A percentile compares a stretch with the other conserved stretches of the same genome.
Evolutionary conservation across 768 basidiomycete species (phyloP).

Genomic region (Lentinula sp.): DNA sequence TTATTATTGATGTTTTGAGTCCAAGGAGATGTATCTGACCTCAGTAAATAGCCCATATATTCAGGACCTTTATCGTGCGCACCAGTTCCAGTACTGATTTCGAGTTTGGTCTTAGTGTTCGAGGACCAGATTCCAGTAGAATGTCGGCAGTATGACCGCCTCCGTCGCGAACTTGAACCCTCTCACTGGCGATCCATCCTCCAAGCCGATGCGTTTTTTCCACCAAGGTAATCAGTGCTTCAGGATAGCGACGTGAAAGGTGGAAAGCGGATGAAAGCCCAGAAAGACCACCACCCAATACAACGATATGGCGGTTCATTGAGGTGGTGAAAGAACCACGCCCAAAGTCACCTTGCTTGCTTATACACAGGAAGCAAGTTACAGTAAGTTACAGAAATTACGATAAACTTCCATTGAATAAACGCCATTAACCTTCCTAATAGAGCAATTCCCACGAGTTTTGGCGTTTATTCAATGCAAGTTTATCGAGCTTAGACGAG

Average conservation of each 20-base stretch:
- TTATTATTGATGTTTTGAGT: slow-evolving; percentile 55
- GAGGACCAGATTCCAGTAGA: slow-evolving; percentile 79
- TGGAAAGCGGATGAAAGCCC: slow-evolving; percentile 82
- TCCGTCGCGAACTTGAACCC: slow-evolving; percentile 33
- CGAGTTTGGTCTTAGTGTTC: slow-evolving; percentile 78
- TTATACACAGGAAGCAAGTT: too few relatives aligned
- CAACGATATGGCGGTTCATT: slow-evolving; percentile 36
- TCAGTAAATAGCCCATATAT: slow-evolving; percentile 6
- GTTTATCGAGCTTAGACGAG: too few relatives aligned
- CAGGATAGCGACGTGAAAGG: slow-evolving; percentile 60
- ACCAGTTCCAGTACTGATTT: slow-evolving; percentile 77
- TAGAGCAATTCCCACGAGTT: too few relatives aligned
- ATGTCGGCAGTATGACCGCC: slow-evolving; percentile 30
- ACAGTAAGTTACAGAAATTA: too few relatives aligned
- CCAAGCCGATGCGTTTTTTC: slow-evolving; percentile 65
- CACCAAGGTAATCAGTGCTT: slow-evolving; percentile 54
- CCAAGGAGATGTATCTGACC: slow-evolving; percentile 72
- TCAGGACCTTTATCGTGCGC: slow-evolving; percentile 18
- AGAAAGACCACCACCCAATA: slow-evolving; percentile 78
- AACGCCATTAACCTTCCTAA: too few relatives aligned
- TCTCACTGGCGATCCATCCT: slow-evolving; percentile 79
- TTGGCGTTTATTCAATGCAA: too few relatives aligned
- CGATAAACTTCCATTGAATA: too few relatives aligned
- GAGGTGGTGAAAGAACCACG: neutral
- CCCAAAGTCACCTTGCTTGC: too few relatives aligned